phyloP scores from a whole-genome alignment of 768 basidiomycete species.

The Phylloporus arenicola region DNA sequence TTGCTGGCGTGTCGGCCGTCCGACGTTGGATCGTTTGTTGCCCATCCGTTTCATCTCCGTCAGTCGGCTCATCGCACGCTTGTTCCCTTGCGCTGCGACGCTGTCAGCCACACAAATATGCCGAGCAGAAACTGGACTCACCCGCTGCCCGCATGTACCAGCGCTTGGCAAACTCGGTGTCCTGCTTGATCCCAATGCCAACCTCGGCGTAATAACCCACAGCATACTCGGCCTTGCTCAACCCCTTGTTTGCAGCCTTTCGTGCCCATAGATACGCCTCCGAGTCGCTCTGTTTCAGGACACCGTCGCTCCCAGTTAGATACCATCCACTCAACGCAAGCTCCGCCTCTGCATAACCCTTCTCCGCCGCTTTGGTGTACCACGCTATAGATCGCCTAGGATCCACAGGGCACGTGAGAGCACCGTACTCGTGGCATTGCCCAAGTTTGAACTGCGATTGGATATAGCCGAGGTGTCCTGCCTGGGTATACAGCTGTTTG shows the following conservation, averaged over 20 bases:
- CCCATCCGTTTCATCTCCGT: slow-evolving; percentile 94
- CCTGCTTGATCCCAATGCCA: slow-evolving; percentile 95
- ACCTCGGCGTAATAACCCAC: slow-evolving; percentile 98
- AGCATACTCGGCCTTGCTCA: slow-evolving; percentile 97
- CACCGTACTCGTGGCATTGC: slow-evolving; percentile 91
- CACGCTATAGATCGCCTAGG: slow-evolving; percentile 93
- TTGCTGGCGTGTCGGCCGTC: slow-evolving; percentile 87
- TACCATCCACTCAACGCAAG: slow-evolving; percentile 98
- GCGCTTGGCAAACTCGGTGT: slow-evolving; percentile 90
- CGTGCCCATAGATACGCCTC: slow-evolving; percentile 99
- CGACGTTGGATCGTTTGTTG: slow-evolving; percentile 68
- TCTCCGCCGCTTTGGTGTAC: slow-evolving; percentile 98
- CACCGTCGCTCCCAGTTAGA: slow-evolving; percentile 90
- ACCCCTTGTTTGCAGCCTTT: slow-evolving; percentile 91
- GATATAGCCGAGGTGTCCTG: slow-evolving; percentile 89
- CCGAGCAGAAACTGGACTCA: slow-evolving; percentile 35
- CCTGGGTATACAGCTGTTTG: slow-evolving; percentile 80
- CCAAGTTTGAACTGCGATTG: slow-evolving; percentile 95
- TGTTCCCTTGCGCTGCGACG: slow-evolving; percentile 87
- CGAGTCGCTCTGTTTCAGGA: slow-evolving; percentile 94
- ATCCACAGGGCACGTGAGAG: slow-evolving; percentile 84
- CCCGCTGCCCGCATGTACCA: slow-evolving; percentile 99
- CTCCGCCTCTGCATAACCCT: slow-evolving; percentile 92
- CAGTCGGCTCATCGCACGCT: slow-evolving; percentile 91
- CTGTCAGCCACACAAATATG: not conserved